Evolutionary conservation across 805 yeast genomes (phyloP).

Genomic region (Candida loeiensis): DNA sequence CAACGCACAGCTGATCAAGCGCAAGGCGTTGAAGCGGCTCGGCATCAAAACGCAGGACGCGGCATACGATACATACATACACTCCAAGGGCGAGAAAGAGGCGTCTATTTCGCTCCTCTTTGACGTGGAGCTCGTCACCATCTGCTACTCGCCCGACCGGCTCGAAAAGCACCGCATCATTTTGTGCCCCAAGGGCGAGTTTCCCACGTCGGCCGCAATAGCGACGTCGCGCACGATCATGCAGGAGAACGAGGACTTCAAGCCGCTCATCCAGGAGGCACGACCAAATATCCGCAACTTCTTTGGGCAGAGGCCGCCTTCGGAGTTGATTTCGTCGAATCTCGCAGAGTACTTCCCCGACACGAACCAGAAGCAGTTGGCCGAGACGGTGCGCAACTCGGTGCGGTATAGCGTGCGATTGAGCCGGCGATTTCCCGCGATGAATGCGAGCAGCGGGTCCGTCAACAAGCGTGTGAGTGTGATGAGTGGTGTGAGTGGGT

Average conservation of each 20-base stretch:
- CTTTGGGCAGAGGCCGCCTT: slow-evolving; percentile 90
- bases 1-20: slow-evolving; percentile 74
- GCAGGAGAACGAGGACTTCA: slow-evolving; percentile 20
- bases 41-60: slow-evolving; percentile 44
- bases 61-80: slow-evolving; percentile 60
- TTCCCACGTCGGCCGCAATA: slow-evolving; percentile 61
- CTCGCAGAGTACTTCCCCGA: slow-evolving; percentile 90
- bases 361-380: slow-evolving; percentile 65
- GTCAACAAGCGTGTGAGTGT: slow-evolving; percentile 12
- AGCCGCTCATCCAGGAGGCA: slow-evolving; percentile 23
- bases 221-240: slow-evolving; percentile 50
- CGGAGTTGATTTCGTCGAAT: slow-evolving; percentile 85
- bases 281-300: slow-evolving; percentile 39
- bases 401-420: slow-evolving; percentile 72
- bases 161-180: slow-evolving; percentile 68
- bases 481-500: slow-evolving; percentile 7
- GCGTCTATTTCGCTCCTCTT: slow-evolving; percentile 45
- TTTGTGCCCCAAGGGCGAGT: slow-evolving; percentile 59
- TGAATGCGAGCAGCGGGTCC: slow-evolving; percentile 11
- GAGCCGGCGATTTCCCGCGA: slow-evolving; percentile 35
- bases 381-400: slow-evolving; percentile 79
- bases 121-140: slow-evolving; percentile 78
- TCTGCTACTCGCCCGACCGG: slow-evolving; percentile 73
- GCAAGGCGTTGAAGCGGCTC: slow-evolving; percentile 59
- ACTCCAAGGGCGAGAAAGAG: slow-evolving; percentile 13